A percentile compares a stretch with the other conserved stretches of the same genome.
Evolutionary conservation across 768 basidiomycete genomes (phyloP).

Genomic region (Russula brevipes): DNA sequence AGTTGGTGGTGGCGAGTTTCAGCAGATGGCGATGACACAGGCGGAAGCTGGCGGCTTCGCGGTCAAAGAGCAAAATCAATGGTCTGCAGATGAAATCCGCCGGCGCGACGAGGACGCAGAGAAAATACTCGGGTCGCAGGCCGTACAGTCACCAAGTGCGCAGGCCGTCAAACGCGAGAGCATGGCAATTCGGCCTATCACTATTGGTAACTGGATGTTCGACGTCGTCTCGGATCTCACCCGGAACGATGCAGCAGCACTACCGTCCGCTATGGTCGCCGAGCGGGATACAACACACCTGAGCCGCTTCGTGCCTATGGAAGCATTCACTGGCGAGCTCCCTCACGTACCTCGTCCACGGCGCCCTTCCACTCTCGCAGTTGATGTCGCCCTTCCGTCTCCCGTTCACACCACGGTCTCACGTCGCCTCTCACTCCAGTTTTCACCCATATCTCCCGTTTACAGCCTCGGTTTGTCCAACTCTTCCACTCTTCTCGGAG

Average conservation of each 20-base stretch:
- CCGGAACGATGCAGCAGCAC: constrained; percentile 28
- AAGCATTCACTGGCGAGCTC: constrained; percentile 29
- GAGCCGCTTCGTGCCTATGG: constrained; percentile 37
- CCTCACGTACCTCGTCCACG: constrained; percentile 26
- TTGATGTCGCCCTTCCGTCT: constrained; percentile 35
- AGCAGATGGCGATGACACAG: constrained; percentile 58
- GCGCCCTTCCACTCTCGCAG: constrained; percentile 39
- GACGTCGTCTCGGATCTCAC: constrained; percentile 70
- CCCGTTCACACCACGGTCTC: constrained; percentile 34
- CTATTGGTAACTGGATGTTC: constrained; percentile 81
- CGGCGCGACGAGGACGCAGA: constrained; percentile 41
- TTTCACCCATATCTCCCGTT: constrained; percentile 46
- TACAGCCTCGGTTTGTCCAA: constrained; percentile 26
- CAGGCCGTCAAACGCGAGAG: constrained; percentile 39
- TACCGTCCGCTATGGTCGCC: constrained; percentile 29
- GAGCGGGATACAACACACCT: constrained; percentile 28
- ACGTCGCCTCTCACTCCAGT: constrained; percentile 56
- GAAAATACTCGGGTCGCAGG: constrained; percentile 43
- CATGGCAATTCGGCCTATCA: constrained; percentile 49
- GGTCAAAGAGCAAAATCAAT: constrained; percentile 34
- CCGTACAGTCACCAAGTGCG: constrained; percentile 35
- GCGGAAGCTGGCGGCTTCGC: constrained; percentile 48
- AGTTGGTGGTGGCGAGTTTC: constrained; percentile 58
- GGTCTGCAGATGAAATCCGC: constrained; percentile 28
- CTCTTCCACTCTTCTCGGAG: constrained; percentile 32